Conservation (phyloP, 2,329 filamentous ascomycete species). For the Cladophialophora psammophila region DNA sequence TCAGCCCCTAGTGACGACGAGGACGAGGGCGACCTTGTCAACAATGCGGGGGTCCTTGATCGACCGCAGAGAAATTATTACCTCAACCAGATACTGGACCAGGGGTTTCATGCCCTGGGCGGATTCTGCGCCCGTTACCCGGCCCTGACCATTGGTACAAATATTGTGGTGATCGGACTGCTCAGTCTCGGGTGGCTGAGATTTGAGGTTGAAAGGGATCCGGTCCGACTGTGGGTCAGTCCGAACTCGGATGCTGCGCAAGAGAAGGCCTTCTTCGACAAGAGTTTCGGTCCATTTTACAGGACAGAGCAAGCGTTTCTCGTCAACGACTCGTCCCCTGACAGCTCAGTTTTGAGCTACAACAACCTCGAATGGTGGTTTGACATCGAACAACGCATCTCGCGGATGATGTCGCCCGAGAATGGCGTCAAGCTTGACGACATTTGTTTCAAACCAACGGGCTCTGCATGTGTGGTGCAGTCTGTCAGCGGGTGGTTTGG, state of each 20-base stretch:
- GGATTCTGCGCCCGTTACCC: conserved; percentile 83
- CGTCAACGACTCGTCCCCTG: conserved; percentile 76
- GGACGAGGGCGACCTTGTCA: conserved; percentile 78
- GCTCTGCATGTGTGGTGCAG: conserved; percentile 88
- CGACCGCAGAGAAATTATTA: conserved; percentile 79
- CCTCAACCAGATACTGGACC: conserved; percentile 83
- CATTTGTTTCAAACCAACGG: conserved; percentile 92
- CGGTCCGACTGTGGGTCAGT: conserved; percentile 95
- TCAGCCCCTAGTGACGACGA: conserved; percentile 86
- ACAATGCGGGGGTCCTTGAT: conserved; percentile 78
- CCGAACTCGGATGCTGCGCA: conserved; percentile 87
- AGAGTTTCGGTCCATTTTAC: conserved; percentile 94
- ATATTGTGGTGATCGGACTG: conserved; percentile 76
- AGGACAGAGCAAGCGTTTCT: conserved; percentile 92
- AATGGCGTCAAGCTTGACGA: conserved; percentile 76
- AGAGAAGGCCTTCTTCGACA: conserved; percentile 93
- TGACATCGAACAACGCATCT: conserved; percentile 80
- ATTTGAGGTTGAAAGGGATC: conserved; percentile 89
- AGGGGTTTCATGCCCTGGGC: conserved; percentile 79
- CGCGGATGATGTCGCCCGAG: conserved; percentile 72
- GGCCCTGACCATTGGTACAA: conserved; percentile 77
- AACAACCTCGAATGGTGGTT: conserved; percentile 95
- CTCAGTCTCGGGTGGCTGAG: conserved; percentile 87
- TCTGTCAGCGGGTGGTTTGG: conserved; percentile 91
- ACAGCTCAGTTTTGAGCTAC: conserved; percentile 79